phyloP scores from a whole-genome alignment of 495 filamentous ascomycete genomes.

The Penicillium silybi region DNA sequence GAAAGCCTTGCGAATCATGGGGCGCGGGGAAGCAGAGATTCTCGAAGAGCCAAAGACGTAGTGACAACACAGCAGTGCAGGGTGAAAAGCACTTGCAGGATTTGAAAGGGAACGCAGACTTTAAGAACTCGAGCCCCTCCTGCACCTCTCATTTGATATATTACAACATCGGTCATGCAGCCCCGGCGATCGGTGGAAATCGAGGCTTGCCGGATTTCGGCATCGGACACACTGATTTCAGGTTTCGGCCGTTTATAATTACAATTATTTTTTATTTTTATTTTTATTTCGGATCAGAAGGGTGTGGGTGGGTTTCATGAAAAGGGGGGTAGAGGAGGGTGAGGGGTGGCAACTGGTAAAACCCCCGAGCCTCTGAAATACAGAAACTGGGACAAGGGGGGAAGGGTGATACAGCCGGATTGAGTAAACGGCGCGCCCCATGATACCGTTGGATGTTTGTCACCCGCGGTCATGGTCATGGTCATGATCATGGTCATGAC shows the following conservation, averaged over 20 bases:
- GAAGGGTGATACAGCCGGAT: slow-evolving; percentile 33
- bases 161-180: slow-evolving; percentile 49
- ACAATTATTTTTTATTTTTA: slow-evolving; percentile 2
- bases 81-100: slow-evolving; percentile 29
- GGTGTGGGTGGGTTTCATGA: slow-evolving; percentile 1
- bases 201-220: slow-evolving; percentile 26
- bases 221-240: slow-evolving; percentile 14
- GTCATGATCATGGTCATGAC: slow-evolving; percentile 29
- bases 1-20: slow-evolving; percentile 17
- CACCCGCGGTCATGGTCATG: slow-evolving; percentile 25
- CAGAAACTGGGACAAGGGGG: slow-evolving; percentile 22
- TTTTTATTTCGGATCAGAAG: slow-evolving; percentile 3
- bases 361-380: slow-evolving; percentile 21
- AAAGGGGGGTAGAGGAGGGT: background rate
- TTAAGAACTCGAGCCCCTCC: slow-evolving; percentile 41
- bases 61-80: slow-evolving; percentile 27
- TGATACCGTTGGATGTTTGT: slow-evolving; percentile 34
- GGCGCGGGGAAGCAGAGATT: slow-evolving; percentile 5
- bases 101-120: slow-evolving; percentile 29
- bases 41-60: slow-evolving; percentile 17
- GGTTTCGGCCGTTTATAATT: background rate
- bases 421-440: slow-evolving; percentile 20
- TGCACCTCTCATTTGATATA: slow-evolving; percentile 53
- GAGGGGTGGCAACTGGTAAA: slow-evolving; percentile 22
- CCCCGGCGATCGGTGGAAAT: slow-evolving; percentile 39